These are phyloP conservation scores for Neoscytalidium dimidiatum DNA, from an alignment of 2,329 filamentous ascomycete genomes.

Conservation along the genomic window DNA sequence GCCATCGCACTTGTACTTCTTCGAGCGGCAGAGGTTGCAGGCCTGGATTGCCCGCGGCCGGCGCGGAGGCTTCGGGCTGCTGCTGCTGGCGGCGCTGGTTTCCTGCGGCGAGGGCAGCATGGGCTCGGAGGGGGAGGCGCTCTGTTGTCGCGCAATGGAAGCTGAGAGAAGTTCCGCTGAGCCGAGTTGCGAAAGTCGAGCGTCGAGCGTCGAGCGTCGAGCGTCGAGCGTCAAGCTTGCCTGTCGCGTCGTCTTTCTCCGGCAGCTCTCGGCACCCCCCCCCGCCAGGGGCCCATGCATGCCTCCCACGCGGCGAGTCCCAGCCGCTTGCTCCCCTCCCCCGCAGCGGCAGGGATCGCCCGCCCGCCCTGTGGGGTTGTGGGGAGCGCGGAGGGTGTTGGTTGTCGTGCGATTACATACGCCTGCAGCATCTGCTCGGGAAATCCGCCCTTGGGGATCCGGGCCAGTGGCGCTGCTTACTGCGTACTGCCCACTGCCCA, in stretches of 20 bases:
- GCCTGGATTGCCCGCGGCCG: slow-evolving; percentile 48
- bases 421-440: not conserved
- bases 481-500: not conserved
- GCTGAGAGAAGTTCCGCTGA: not conserved
- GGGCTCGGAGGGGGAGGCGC: not conserved
- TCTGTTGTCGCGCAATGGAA: not conserved
- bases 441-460: not conserved
- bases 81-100: slow-evolving; percentile 12
- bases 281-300: not conserved
- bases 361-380: slow-evolving; percentile 1
- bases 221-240: not conserved
- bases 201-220: not conserved
- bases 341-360: slow-evolving; percentile 5
- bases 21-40: slow-evolving; percentile 49
- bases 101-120: slow-evolving; percentile 19
- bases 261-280: not conserved
- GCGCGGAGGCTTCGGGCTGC: slow-evolving; percentile 19
- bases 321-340: not conserved
- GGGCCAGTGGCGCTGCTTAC: not conserved
- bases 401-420: not conserved
- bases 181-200: not conserved
- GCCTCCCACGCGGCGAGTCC: not conserved
- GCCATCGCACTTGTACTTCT: slow-evolving; percentile 55
- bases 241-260: not conserved
- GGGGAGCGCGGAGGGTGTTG: not conserved